Evolutionary conservation across 2,329 filamentous ascomycete genomes (phyloP), one percentile per base, ranked within the genome.

Genomic region (Didymella lethalis): DNA sequence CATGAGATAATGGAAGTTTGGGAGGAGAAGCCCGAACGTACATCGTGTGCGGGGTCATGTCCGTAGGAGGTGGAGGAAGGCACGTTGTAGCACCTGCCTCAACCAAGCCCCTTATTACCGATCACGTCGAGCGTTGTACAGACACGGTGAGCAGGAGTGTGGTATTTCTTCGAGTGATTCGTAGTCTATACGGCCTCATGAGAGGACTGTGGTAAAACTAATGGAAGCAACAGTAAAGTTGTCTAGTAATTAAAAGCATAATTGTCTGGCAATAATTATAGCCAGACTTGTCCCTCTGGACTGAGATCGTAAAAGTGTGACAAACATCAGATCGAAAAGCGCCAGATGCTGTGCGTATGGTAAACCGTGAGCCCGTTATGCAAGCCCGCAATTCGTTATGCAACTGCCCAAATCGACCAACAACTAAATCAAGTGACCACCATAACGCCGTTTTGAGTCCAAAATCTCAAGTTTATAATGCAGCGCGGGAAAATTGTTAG

Each of bases 211-310:
- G 34, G 28, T 41, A 54, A 43, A 38, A 49, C 10, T 41, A 50
- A 54, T 59, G 34, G 18, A 59, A 59, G 51, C 56, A 59, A 59
- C 43, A 51, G 41, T 49, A 58, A 53, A 50, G 31, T 59, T 50
- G 29, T 59, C 56, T 59, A 59, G 47, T 48, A 36, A 59, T 59
- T 59, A 59, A 59, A 59, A 59, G 32, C 56, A 54, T 59, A 59
- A 41, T 26, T 32, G 41, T 59, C 56, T 31, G 50, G 46, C 36
- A 41, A 14, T n/a, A 54, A 50, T 50, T 10, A 16, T 44, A 44
- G 47, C 50, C 50, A 45, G 50, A 43, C 46, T 31, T 49, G 48
- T 49, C 46, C 46, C 26, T 51, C 32, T 25, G 32, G 26, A 59
- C 31, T 14, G 10, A 45, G 36, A 25, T 59, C 32, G 41, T 59